A percentile compares a stretch with the other conserved stretches of the same genome.
These are phyloP conservation scores for Akanthomyces lecanii DNA, from an alignment of 2,329 filamentous ascomycete genomes.

Conservation along the genomic window DNA sequence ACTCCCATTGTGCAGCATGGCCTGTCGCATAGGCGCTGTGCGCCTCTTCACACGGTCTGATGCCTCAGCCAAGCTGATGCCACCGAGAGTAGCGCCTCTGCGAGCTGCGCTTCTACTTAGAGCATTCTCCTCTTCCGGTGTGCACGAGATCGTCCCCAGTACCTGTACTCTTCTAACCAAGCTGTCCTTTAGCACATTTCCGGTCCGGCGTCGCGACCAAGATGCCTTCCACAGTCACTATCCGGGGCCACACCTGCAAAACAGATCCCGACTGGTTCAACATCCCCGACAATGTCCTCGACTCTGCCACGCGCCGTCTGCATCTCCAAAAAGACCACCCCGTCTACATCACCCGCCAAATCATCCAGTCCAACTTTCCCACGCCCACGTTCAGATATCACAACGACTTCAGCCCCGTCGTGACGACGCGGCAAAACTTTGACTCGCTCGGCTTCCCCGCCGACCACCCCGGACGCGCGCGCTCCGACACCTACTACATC, in stretches of 20 bases:
- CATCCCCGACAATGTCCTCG: slow-evolving; percentile 68
- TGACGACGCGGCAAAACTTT: slow-evolving; percentile 84
- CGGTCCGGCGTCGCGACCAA: slow-evolving; percentile 17
- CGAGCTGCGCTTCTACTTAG: neutral
- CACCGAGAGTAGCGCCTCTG: neutral
- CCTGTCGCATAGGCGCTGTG: slow-evolving; percentile 9
- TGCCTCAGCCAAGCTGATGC: neutral
- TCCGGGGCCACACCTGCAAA: slow-evolving; percentile 60
- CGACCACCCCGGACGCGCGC: slow-evolving; percentile 82
- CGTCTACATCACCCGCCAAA: slow-evolving; percentile 80
- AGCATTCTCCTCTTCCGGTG: slow-evolving; percentile 6
- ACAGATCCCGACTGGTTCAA: slow-evolving; percentile 82
- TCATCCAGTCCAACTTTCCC: slow-evolving; percentile 88
- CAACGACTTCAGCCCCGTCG: slow-evolving; percentile 76
- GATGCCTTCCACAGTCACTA: slow-evolving; percentile 35
- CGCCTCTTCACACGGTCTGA: neutral
- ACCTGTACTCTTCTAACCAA: neutral
- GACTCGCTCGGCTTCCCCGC: slow-evolving; percentile 89
- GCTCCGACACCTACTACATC: slow-evolving; percentile 93
- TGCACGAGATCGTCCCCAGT: neutral
- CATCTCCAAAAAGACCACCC: slow-evolving; percentile 91
- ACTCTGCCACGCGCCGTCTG: slow-evolving; percentile 70
- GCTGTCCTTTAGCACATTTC: neutral
- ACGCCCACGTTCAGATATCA: slow-evolving; percentile 68
- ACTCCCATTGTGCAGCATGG: slow-evolving; percentile 10